Conservation (phyloP, 2,329 filamentous ascomycete species). For the Colletotrichum sp. region DNA sequence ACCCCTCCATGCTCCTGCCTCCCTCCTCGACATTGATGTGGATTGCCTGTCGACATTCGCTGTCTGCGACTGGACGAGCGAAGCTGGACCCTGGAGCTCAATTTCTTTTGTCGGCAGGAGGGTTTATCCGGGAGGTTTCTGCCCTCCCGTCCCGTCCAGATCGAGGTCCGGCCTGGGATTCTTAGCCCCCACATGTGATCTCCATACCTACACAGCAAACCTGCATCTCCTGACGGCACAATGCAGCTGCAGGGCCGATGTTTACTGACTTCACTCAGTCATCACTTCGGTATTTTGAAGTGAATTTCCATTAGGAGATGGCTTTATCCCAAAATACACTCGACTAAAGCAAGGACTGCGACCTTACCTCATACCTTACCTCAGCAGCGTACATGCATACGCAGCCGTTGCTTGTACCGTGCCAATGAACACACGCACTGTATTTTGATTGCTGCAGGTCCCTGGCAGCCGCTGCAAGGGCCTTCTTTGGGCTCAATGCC, state of each 20-base stretch:
- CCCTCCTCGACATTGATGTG: background rate
- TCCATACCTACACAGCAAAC: background rate
- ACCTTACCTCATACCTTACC: background rate
- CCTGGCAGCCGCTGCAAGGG: slow-evolving; percentile 4
- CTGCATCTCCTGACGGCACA: background rate
- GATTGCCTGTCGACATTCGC: background rate
- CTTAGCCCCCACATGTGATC: background rate
- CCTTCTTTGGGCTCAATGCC: background rate
- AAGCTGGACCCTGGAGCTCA: slow-evolving; percentile 13
- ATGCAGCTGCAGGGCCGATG: background rate
- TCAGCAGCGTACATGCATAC: background rate
- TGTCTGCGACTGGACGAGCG: background rate
- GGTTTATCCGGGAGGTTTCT: slow-evolving; percentile 4
- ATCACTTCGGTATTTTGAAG: background rate
- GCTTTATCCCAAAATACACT: background rate
- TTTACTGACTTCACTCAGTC: background rate
- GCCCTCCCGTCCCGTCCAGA: background rate
- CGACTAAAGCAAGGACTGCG: background rate
- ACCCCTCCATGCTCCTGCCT: background rate
- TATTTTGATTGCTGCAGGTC: background rate
- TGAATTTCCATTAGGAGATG: background rate
- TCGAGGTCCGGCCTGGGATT: background rate
- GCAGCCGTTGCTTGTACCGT: background rate
- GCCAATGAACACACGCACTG: background rate
- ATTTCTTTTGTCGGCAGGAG: slow-evolving; percentile 10